A percentile compares a stretch with the other conserved stretches of the same genome.
Conservation (phyloP, 1,139 yeast species). For the Suhomyces bolitotheri region DNA sequence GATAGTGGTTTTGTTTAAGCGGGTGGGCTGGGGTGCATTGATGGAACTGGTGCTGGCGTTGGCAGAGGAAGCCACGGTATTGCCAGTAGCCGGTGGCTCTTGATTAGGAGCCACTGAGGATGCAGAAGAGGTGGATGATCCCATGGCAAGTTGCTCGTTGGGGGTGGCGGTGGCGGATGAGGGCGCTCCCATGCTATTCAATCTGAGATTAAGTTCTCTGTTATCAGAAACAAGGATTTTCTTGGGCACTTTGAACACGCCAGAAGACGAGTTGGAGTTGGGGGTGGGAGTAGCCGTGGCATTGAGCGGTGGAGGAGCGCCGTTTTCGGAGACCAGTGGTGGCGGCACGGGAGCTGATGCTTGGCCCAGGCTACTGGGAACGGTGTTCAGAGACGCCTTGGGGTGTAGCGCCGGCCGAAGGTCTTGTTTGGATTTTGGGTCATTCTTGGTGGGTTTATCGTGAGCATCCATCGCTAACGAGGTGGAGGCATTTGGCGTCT, state of each 20-base stretch:
- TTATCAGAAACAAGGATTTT: slow-evolving; percentile 18
- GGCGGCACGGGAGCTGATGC: neutral
- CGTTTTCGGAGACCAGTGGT: neutral
- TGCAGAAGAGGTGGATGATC: neutral
- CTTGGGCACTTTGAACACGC: slow-evolving; percentile 21
- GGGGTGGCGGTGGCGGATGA: slow-evolving; percentile 4
- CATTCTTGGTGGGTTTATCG: slow-evolving; percentile 1
- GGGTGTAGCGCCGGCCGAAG: no score
- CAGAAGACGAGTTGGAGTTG: slow-evolving; percentile 9
- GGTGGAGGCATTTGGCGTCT: slow-evolving; percentile 3
- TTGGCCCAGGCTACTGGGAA: neutral
- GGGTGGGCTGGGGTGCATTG: slow-evolving; percentile 9
- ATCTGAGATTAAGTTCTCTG: slow-evolving; percentile 12
- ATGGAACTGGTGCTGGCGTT: slow-evolving; percentile 1
- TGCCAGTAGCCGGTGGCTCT: neutral
- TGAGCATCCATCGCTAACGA: slow-evolving; percentile 3
- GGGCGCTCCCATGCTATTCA: slow-evolving; percentile 8
- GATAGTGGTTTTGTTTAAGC: slow-evolving; percentile 32
- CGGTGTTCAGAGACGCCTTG: no score
- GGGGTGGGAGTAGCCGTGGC: neutral
- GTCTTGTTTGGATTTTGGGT: slow-evolving; percentile 2
- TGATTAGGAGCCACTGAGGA: neutral
- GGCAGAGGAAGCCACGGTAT: neutral
- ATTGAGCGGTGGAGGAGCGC: slow-evolving; percentile 1
- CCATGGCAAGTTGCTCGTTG: neutral